These are phyloP conservation scores for Pseudopediastrum boryanum DNA, from an alignment of 139 green algal genomes.

Conservation along the genomic window DNA sequence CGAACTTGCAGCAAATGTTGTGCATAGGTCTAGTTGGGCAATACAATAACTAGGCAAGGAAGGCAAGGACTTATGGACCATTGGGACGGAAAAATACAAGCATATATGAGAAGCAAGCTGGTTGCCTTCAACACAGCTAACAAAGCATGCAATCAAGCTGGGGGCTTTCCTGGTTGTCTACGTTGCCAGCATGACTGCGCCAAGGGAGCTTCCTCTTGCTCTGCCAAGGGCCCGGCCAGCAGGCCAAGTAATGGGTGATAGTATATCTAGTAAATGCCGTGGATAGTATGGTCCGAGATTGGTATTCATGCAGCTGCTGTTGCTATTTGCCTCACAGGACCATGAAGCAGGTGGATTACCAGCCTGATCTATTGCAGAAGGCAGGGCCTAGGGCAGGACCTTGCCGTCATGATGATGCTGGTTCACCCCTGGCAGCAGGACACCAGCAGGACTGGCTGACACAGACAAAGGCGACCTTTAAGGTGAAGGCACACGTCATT, in stretches of 20 bases:
- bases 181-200: background rate
- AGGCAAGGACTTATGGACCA: no score
- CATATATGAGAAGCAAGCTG: no score
- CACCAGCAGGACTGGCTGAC: background rate
- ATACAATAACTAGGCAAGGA: no score
- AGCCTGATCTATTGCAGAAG: slow-evolving; percentile 14
- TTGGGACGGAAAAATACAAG: no score
- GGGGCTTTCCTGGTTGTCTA: background rate
- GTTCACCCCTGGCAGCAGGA: slow-evolving; percentile 6
- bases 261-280: background rate
- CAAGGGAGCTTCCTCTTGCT: no score
- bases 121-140: no score
- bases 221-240: background rate
- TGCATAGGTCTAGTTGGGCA: no score
- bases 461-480: background rate
- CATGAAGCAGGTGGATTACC: background rate
- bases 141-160: background rate
- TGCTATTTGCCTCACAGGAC: slow-evolving; percentile 1
- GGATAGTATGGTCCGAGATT: slow-evolving; percentile 3
- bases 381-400: background rate
- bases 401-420: background rate
- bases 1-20: no score
- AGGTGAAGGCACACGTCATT: background rate
- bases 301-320: no score
- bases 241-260: background rate